phyloP scores from a whole-genome alignment of 2,329 filamentous ascomycete genomes.

The Aspergillus fischeri region DNA sequence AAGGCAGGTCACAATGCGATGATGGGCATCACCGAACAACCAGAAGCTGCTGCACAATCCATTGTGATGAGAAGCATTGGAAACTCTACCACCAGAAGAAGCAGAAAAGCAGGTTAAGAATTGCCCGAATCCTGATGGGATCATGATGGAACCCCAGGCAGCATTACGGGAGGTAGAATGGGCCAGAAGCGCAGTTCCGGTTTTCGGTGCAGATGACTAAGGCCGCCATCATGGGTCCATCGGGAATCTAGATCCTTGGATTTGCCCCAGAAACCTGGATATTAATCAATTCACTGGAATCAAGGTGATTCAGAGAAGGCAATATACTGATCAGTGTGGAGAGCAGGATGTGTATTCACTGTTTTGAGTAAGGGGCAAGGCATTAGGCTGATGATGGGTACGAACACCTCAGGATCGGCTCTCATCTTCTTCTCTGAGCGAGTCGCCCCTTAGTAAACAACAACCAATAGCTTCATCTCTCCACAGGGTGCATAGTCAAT shows the following conservation, averaged over 20 bases:
- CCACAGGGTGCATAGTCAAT: neutral
- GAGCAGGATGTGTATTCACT: neutral
- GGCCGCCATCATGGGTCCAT: neutral
- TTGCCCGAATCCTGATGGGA: neutral
- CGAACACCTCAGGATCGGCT: neutral
- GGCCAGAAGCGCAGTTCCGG: neutral
- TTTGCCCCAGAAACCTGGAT: neutral
- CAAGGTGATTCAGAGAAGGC: neutral
- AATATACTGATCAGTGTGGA: neutral
- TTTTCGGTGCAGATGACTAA: neutral
- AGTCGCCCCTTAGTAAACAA: neutral
- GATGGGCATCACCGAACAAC: conserved; percentile 1
- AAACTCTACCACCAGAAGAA: neutral
- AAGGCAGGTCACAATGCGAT: conserved; percentile 11
- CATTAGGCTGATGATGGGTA: neutral
- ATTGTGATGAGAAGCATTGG: neutral
- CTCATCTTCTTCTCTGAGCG: neutral
- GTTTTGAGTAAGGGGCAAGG: neutral
- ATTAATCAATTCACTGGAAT: neutral
- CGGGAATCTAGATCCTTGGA: neutral
- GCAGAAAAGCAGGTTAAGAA: neutral
- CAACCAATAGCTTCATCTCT: neutral
- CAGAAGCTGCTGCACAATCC: neutral
- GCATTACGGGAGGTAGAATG: neutral
- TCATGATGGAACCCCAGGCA: neutral